phyloP scores from a whole-genome alignment of 345 rosid species.

The Nephelium lappaceum region DNA sequence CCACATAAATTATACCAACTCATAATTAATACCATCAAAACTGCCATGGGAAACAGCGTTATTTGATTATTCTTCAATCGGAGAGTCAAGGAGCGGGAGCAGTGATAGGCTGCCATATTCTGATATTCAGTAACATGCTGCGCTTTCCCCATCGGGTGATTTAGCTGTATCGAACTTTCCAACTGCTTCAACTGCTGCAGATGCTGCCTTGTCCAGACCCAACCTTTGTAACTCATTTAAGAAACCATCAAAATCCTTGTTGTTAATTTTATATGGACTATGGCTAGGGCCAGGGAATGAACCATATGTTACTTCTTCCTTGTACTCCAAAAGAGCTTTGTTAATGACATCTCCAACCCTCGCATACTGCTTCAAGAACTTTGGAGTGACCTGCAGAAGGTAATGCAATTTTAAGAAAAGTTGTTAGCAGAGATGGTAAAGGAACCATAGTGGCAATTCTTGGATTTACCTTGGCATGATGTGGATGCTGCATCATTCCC shows the following conservation, averaged over 20 bases:
- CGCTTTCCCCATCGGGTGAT: background rate
- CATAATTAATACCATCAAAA: no score
- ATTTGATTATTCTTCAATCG: no score
- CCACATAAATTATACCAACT: no score
- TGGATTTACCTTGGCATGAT: constrained; percentile 83
- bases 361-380: constrained; percentile 85
- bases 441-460: background rate
- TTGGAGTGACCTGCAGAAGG: constrained; percentile 72
- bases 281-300: constrained; percentile 75
- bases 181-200: constrained; percentile 55
- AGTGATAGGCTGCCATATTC: no score
- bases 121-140: constrained; percentile 6
- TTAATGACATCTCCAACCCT: constrained; percentile 73
- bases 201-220: constrained; percentile 75
- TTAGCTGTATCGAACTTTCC: constrained; percentile 26
- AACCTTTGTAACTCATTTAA: constrained; percentile 62
- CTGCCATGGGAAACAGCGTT: no score
- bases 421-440: background rate
- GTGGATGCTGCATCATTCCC: constrained; percentile 97
- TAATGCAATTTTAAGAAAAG: constrained; percentile 1
- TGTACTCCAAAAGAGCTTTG: constrained; percentile 74
- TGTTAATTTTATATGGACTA: constrained; percentile 72
- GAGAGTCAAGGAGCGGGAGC: no score
- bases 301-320: constrained; percentile 69
- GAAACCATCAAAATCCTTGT: constrained; percentile 62